phyloP scores from a whole-genome alignment of 768 basidiomycete species.

The Suillus sp. region DNA sequence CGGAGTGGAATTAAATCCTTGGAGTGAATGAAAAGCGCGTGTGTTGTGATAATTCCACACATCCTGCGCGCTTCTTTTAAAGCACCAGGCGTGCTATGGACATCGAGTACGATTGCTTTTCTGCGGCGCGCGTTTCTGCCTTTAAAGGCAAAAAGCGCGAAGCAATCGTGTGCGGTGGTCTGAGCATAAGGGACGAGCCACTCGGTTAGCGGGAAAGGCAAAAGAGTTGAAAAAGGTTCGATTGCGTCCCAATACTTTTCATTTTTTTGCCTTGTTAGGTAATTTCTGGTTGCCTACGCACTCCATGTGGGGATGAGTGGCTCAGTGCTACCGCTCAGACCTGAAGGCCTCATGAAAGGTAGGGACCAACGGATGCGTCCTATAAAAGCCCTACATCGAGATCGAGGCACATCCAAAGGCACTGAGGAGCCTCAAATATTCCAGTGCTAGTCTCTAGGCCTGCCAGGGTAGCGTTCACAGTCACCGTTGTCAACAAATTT shows the following conservation, averaged over 20 bases:
- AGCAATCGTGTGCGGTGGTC: slow-evolving; percentile 25
- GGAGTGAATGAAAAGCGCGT: slow-evolving; percentile 3
- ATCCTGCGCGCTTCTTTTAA: slow-evolving; percentile 25
- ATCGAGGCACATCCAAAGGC: background rate
- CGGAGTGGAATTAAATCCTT: background rate
- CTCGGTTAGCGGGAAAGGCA: background rate
- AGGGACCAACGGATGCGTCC: background rate
- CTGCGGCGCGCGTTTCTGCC: slow-evolving; percentile 20
- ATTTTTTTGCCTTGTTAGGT: background rate
- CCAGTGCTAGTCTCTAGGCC: background rate
- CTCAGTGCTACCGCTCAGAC: background rate
- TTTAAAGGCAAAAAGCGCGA: slow-evolving; percentile 23
- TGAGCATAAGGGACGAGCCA: slow-evolving; percentile 16
- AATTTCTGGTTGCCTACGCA: background rate
- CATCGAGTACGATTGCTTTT: slow-evolving; percentile 30
- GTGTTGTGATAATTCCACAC: slow-evolving; percentile 8
- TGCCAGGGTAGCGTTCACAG: background rate
- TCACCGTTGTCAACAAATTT: background rate
- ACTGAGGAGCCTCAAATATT: background rate
- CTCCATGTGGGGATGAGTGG: background rate
- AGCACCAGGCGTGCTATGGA: slow-evolving; percentile 20
- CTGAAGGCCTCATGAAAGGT: background rate
- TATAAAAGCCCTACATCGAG: background rate
- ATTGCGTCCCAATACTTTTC: background rate
- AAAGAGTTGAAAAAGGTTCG: background rate